These are phyloP conservation scores for Venturia effusa DNA, from an alignment of 2,329 filamentous ascomycete species.

Conservation along the genomic window DNA sequence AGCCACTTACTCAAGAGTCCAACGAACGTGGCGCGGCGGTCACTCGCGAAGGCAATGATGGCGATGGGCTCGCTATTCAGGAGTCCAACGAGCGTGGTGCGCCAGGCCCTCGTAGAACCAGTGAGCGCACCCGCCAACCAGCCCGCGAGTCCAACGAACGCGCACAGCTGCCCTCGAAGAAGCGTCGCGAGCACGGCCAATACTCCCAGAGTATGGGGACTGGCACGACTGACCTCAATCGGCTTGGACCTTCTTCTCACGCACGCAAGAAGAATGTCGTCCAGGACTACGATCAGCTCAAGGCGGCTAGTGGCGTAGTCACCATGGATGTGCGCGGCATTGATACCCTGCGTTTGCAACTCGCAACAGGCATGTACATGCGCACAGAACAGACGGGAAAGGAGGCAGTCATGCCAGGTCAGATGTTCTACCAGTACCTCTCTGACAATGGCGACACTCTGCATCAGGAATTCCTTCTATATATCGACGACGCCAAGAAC, in stretches of 20 bases:
- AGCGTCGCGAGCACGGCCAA: background rate
- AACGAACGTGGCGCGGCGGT: no score
- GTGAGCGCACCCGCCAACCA: background rate
- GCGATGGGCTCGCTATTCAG: background rate
- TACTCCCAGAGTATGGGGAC: background rate
- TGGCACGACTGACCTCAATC: background rate
- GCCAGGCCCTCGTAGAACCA: background rate
- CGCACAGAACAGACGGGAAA: background rate
- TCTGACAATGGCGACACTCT: background rate
- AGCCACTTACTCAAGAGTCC: no score
- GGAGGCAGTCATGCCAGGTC: background rate
- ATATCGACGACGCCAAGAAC: background rate
- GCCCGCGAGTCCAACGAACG: background rate
- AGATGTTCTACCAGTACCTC: background rate
- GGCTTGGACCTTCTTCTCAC: background rate
- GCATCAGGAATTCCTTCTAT: background rate
- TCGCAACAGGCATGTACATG: background rate
- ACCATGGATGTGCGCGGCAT: background rate
- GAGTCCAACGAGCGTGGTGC: background rate
- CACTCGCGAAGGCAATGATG: background rate
- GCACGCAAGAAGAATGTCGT: background rate
- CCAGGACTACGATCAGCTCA: background rate
- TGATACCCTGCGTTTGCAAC: background rate
- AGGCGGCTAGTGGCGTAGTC: background rate
- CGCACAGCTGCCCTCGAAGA: background rate